A percentile compares a stretch with the other conserved stretches of the same genome.
These are phyloP conservation scores for Cladorrhinum samala DNA, from an alignment of 495 filamentous ascomycete species.

Conservation along the genomic window DNA sequence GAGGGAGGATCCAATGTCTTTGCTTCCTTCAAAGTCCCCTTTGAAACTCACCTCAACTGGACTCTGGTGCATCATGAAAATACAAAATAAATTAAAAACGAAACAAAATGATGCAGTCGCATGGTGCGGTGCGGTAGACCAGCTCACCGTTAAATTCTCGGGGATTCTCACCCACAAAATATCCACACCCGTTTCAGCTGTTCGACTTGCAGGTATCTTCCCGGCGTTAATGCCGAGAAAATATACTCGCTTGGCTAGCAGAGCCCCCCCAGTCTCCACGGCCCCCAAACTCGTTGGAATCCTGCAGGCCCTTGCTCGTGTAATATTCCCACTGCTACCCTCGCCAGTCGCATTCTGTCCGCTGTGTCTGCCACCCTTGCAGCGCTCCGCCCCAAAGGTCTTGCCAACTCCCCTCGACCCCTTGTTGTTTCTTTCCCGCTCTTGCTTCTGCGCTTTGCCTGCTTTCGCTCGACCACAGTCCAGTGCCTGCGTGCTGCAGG, in stretches of 20 bases:
- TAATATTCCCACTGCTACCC: constrained; percentile 26
- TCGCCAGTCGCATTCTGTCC: constrained; percentile 4
- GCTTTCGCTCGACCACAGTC: constrained; percentile 10
- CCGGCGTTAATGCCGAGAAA: background rate
- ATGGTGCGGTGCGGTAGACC: background rate
- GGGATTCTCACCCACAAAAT: too few species aligned
- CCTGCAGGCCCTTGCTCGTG: constrained; percentile 18
- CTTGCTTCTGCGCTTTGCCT: constrained; percentile 7
- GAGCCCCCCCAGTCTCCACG: too few species aligned
- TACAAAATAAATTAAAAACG: too few species aligned
- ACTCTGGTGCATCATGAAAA: too few species aligned
- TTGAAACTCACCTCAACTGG: too few species aligned
- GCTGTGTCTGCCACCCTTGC: constrained; percentile 24
- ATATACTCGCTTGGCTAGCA: constrained; percentile 3
- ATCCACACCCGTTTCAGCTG: constrained; percentile 13
- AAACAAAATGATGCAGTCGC: background rate
- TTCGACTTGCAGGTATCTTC: constrained; percentile 10
- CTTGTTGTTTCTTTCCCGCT: constrained; percentile 21
- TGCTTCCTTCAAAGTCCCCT: too few species aligned
- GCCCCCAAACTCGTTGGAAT: constrained; percentile 1
- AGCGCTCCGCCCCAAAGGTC: constrained; percentile 26
- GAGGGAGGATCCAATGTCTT: too few species aligned
- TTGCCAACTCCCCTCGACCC: constrained; percentile 19
- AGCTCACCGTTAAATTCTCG: too few species aligned
- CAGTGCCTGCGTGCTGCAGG: too few species aligned